A percentile compares a stretch with the other conserved stretches of the same genome.
Evolutionary conservation across 805 yeast species (phyloP).

Genomic region (Pichia cephalocereana): DNA sequence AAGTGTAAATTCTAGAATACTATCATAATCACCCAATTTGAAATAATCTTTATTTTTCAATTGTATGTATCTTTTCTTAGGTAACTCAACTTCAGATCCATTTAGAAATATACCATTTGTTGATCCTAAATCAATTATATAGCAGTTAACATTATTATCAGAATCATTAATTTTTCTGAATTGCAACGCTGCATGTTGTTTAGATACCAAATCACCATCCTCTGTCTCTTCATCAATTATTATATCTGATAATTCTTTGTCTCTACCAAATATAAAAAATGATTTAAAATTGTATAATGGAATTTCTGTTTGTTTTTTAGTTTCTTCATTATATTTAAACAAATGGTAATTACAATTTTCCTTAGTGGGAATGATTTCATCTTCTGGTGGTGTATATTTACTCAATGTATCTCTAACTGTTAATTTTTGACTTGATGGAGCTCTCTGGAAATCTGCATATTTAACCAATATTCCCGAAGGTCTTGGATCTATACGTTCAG

Average conservation of each 20-base stretch:
- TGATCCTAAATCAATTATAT: conserved; percentile 22
- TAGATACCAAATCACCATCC: conserved; percentile 15
- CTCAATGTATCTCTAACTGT: neutral
- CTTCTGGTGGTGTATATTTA: conserved; percentile 15
- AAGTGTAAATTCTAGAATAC: conserved; percentile 17
- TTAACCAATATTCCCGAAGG: conserved; percentile 13
- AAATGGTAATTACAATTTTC: conserved; percentile 12
- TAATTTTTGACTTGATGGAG: neutral
- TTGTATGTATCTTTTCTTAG: conserved; percentile 19
- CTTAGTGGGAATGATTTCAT: conserved; percentile 12
- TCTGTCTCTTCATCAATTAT: conserved; percentile 9
- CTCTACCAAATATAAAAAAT: conserved; percentile 20
- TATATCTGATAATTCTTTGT: conserved; percentile 13
- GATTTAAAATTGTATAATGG: conserved; percentile 18
- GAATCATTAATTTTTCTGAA: conserved; percentile 10
- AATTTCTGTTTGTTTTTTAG: conserved; percentile 9
- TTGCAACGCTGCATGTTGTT: conserved; percentile 24
- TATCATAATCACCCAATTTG: conserved; percentile 20
- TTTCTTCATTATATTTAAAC: conserved; percentile 4
- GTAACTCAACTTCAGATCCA: conserved; percentile 17
- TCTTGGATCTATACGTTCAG: conserved; percentile 5
- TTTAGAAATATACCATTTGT: conserved; percentile 25
- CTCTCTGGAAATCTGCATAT: neutral
- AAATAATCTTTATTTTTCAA: conserved; percentile 19
- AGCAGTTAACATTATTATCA: conserved; percentile 7